These are phyloP conservation scores for Solanum paucissectum DNA, from an alignment of 257 asterid genomes.

Conservation along the genomic window DNA sequence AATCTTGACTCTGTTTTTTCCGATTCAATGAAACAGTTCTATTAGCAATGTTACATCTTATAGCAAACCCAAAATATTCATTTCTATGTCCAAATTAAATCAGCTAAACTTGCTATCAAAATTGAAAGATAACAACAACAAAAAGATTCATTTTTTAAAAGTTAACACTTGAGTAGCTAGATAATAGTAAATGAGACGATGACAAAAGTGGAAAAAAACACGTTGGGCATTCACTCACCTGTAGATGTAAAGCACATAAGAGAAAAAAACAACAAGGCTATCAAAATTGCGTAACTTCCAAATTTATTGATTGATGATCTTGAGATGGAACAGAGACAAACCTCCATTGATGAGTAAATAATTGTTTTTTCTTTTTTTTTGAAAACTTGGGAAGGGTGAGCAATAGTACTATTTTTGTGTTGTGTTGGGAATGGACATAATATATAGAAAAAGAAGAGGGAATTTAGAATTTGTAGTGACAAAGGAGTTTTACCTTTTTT, in stretches of 20 bases:
- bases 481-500: background rate
- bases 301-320: background rate
- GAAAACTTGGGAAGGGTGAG: background rate
- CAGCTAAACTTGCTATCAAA: background rate
- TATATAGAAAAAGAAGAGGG: background rate
- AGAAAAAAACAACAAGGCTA: constrained; percentile 5
- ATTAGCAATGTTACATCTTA: background rate
- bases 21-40: background rate
- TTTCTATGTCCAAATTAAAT: background rate
- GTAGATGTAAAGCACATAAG: constrained; percentile 7
- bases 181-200: background rate
- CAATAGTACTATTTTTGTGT: background rate
- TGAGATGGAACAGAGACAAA: background rate
- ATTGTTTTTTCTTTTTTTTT: background rate
- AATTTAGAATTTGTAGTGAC: too few relatives aligned
- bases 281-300: background rate
- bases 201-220: background rate
- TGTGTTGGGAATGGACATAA: background rate
- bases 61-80: background rate
- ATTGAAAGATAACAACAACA: background rate
- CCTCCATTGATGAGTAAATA: background rate
- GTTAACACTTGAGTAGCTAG: background rate
- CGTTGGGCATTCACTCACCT: constrained; percentile 3
- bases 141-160: background rate
- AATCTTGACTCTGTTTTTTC: background rate